Evolutionary conservation across 345 rosid genomes (phyloP), one percentile per base, ranked within the genome.

Genomic region (Populus deltoides): DNA sequence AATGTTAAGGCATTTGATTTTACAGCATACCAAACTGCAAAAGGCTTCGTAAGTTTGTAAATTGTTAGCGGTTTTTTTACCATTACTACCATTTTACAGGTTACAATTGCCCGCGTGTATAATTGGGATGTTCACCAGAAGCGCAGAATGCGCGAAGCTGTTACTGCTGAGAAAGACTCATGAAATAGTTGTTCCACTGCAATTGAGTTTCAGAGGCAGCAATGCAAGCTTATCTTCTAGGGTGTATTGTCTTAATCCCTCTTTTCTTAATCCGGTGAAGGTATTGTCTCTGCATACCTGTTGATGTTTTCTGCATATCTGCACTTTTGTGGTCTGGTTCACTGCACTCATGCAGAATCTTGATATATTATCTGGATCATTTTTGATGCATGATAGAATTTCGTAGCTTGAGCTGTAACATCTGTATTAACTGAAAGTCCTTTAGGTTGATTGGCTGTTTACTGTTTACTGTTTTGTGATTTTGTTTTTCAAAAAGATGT

Each of bases 41-140:
- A 69, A 70, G 35, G 17, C 9, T 4, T 7, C 24, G 9, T 18
- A 69, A 53, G 36, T 7, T 35, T 22, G 5, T 18, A 38, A 45
- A 74, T 36, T 12, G n/a, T 25, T 13, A 1, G 43, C 31, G 17
- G 17, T 53, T 35, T 53, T 33, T 41, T 78, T 63, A 76, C 73
- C 27, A 17, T 25, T n/a, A 43, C 61, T 33, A 41, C 67, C 68
- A 13, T 51, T 75, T 71, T 49, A 38, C 88, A 96, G 99, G 98
- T 96, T 39, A 92, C 97, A 0, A 81, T 91, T 68, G 97, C 98
- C 13, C 94, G 95, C 41, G 88, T 94, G 70, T 91, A 94, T 82
- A 91, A 93, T 81, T 94, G 92, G 92, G 98, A 93, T 79, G 97
- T 94, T 82, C 98, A 90, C 79, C 97, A 91, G 29, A 59, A 59